Evolutionary conservation across 2,329 filamentous ascomycete species (phyloP).

Genomic region (Gaeumannomyces tritici): DNA sequence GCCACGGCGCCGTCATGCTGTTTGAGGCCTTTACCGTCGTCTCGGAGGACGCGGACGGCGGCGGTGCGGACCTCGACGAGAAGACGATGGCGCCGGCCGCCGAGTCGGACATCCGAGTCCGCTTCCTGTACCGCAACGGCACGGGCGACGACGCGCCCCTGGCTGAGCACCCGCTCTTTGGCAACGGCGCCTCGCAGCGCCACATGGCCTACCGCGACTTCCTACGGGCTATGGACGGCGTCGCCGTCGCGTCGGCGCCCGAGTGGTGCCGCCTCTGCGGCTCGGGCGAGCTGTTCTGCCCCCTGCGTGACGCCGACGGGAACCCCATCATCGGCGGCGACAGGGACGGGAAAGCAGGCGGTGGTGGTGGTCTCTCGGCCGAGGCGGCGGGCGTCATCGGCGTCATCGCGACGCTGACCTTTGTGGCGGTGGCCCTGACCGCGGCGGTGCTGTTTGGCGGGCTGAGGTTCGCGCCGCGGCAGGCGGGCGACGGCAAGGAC

Average conservation of each 20-base stretch:
- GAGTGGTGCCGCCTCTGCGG: conserved; percentile 37
- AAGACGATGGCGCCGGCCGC: conserved; percentile 15
- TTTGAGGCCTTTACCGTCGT: conserved; percentile 55
- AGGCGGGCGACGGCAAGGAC: conserved; percentile 27
- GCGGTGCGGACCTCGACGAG: background rate
- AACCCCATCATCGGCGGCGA: background rate
- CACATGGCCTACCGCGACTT: conserved; percentile 30
- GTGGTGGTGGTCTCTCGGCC: conserved; percentile 17
- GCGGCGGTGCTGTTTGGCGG: conserved; percentile 11
- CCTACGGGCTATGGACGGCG: conserved; percentile 20
- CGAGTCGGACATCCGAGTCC: conserved; percentile 33
- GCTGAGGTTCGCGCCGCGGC: conserved; percentile 19
- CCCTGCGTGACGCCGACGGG: background rate
- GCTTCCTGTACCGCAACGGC: conserved; percentile 47
- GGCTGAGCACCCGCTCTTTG: conserved; percentile 30
- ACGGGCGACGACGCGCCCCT: conserved; percentile 25
- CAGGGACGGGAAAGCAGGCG: background rate
- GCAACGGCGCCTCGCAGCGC: conserved; percentile 19
- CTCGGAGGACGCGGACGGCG: background rate
- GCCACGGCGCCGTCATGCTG: conserved; percentile 64
- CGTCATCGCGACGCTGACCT: conserved; percentile 26
- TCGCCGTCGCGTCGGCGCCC: conserved; percentile 21
- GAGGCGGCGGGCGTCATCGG: conserved; percentile 37
- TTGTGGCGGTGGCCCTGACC: conserved; percentile 17
- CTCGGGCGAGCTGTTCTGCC: conserved; percentile 28